A percentile compares a stretch with the other conserved stretches of the same genome.
Evolutionary conservation across 192 early-diverging fungal genomes (phyloP).

Genomic region (Linnemannia hyalina): DNA sequence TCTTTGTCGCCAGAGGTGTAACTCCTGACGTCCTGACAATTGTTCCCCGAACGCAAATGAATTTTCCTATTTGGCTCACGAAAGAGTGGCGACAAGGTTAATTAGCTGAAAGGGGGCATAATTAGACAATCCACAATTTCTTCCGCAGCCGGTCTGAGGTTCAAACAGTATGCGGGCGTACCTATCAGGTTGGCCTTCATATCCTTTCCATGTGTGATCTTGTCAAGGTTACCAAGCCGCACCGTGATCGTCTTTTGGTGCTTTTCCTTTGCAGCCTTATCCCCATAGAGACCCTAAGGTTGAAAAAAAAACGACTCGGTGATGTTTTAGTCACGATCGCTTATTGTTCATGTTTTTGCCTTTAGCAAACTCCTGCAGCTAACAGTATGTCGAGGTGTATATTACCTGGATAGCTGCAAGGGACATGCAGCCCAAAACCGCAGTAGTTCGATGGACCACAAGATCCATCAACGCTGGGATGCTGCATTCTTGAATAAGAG

Average conservation of each 20-base stretch:
- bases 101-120: not conserved
- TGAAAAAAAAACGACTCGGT: not conserved
- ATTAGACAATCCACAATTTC: not conserved
- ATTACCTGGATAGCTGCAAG: conserved; percentile 39
- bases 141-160: not conserved
- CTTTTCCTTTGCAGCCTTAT: conserved; percentile 12
- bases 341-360: no score
- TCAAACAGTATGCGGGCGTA: conserved; percentile 15
- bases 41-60: conserved; percentile 81
- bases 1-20: conserved; percentile 73
- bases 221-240: conserved; percentile 30
- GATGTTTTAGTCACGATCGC: not conserved
- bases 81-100: not conserved
- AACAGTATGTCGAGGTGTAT: no score
- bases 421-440: conserved; percentile 26
- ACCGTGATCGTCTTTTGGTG: conserved; percentile 20
- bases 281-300: conserved; percentile 26
- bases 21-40: conserved; percentile 83
- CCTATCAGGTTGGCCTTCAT: conserved; percentile 82
- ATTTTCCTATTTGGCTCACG: conserved; percentile 55
- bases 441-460: conserved; percentile 18
- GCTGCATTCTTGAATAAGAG: conserved; percentile 18
- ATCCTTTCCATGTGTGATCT: conserved; percentile 61
- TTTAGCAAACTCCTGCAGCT: no score
- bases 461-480: conserved; percentile 20